Percentiles rank a stretch among this genome's conserved stretches.
Conservation (phyloP, 1,284 basidiomycete genomes). For the Malassezia furfur region DNA sequence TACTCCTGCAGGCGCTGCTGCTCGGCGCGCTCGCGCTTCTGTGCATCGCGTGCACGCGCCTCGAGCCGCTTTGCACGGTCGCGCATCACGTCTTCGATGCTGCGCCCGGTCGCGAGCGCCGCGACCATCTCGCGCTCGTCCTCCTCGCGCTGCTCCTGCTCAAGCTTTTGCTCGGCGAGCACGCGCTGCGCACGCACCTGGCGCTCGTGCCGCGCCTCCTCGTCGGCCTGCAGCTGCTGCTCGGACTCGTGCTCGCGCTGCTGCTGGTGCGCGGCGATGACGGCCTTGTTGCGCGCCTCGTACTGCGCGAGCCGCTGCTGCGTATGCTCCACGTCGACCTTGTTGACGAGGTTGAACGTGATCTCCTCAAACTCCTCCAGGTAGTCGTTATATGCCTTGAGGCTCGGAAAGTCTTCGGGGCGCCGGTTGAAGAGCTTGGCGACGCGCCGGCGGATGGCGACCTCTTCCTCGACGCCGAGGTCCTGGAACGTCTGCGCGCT, state of each 20-base stretch:
- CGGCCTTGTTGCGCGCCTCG: slow-evolving; percentile 51
- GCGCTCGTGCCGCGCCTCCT: slow-evolving; percentile 25
- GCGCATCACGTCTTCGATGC: slow-evolving; percentile 27
- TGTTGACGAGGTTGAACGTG: slow-evolving; percentile 90
- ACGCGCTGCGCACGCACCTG: slow-evolving; percentile 28
- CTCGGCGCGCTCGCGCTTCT: slow-evolving; percentile 11
- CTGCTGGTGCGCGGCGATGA: slow-evolving; percentile 27
- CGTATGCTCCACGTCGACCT: slow-evolving; percentile 72
- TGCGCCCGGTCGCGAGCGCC: slow-evolving; percentile 31
- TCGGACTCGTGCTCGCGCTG: slow-evolving; percentile 33
- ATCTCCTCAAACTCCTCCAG: slow-evolving; percentile 93
- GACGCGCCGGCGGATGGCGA: slow-evolving; percentile 73
- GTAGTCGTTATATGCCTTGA: slow-evolving; percentile 86
- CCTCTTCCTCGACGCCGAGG: slow-evolving; percentile 89
- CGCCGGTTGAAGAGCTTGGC: slow-evolving; percentile 78
- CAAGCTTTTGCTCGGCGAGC: slow-evolving; percentile 31
- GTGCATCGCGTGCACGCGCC: slow-evolving; percentile 9
- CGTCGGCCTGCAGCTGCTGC: slow-evolving; percentile 26
- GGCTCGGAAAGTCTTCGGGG: slow-evolving; percentile 73
- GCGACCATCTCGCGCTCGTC: slow-evolving; percentile 37
- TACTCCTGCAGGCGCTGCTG: slow-evolving; percentile 23
- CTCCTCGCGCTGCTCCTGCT: slow-evolving; percentile 24
- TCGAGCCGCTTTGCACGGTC: slow-evolving; percentile 23
- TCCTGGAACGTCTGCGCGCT: slow-evolving; percentile 96
- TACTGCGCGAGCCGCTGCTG: slow-evolving; percentile 73